phyloP scores from a whole-genome alignment of 2,329 filamentous ascomycete species.

The Basipetospora chlamydospora region DNA sequence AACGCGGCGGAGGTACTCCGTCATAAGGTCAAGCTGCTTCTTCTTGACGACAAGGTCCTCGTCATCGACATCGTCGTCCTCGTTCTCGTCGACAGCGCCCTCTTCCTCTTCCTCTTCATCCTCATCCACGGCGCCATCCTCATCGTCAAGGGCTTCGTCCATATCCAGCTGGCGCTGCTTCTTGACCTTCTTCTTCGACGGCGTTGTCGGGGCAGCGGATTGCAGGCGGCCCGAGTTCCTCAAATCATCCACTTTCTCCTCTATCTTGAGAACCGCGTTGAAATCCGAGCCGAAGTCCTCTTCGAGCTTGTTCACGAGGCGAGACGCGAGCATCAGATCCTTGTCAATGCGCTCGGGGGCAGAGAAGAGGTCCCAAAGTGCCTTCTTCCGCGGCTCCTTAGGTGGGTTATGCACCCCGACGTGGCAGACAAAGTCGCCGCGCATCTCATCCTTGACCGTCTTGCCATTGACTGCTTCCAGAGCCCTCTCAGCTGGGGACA shows the following conservation, averaged over 20 bases:
- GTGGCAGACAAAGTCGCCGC: conserved; percentile 94
- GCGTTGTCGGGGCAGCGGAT: conserved; percentile 38
- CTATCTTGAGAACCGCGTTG: conserved; percentile 66
- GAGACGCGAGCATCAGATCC: conserved; percentile 69
- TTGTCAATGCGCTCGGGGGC: conserved; percentile 86
- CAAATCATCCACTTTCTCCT: conserved; percentile 73
- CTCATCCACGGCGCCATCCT: conserved; percentile 21
- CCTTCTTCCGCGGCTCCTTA: conserved; percentile 76
- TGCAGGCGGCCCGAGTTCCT: conserved; percentile 64
- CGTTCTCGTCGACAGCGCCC: conserved; percentile 54
- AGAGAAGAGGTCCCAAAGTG: conserved; percentile 91
- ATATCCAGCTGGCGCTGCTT: conserved; percentile 45
- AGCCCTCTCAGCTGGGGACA: conserved; percentile 65
- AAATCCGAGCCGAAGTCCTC: conserved; percentile 64
- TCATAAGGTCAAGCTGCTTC: conserved; percentile 89
- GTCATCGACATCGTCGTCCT: conserved; percentile 77
- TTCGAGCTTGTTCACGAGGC: conserved; percentile 74
- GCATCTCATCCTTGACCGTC: conserved; percentile 84
- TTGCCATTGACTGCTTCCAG: conserved; percentile 94
- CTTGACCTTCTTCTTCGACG: conserved; percentile 47
- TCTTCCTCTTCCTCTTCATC: conserved; percentile 33
- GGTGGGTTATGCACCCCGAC: conserved; percentile 92
- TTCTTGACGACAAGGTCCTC: conserved; percentile 84
- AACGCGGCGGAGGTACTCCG: conserved; percentile 90
- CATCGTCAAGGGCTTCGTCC: conserved; percentile 42